These are phyloP conservation scores for Zea luxurians DNA, from an alignment of 176 grass and related monocot genomes.

Conservation along the genomic window DNA sequence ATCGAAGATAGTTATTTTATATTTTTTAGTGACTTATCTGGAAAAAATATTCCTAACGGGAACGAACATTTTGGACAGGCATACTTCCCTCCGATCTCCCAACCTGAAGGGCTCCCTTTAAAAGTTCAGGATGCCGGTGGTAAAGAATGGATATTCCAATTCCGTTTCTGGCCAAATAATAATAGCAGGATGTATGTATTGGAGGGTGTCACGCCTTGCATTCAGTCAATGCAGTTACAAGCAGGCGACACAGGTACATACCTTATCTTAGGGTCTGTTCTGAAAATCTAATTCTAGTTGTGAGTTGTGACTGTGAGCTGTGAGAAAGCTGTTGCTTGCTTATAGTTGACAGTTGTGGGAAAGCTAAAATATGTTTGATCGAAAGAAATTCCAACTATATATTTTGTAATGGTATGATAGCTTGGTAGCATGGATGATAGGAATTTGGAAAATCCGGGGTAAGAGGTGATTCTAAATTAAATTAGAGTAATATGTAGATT, in stretches of 20 bases:
- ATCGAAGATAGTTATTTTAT: slow-evolving; percentile 1
- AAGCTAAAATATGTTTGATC: too few species aligned
- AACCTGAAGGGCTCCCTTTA: slow-evolving; percentile 93
- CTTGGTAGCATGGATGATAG: too few species aligned
- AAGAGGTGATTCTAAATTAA: too few species aligned
- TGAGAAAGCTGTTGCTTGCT: too few species aligned
- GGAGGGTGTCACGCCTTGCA: slow-evolving; percentile 97
- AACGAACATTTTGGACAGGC: slow-evolving; percentile 53
- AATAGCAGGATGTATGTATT: slow-evolving; percentile 99
- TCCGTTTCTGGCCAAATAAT: slow-evolving; percentile 99
- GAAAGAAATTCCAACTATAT: too few species aligned
- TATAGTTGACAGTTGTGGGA: too few species aligned
- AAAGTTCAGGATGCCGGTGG: slow-evolving; percentile 92
- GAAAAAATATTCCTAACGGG: not conserved
- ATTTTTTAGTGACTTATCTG: not conserved
- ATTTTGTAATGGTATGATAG: too few species aligned
- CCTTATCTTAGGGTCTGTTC: not conserved
- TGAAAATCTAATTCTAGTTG: too few species aligned
- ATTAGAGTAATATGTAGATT: too few species aligned
- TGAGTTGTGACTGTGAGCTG: too few species aligned
- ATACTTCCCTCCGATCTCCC: slow-evolving; percentile 91
- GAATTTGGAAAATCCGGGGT: too few species aligned
- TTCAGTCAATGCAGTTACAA: slow-evolving; percentile 97
- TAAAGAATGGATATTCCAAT: slow-evolving; percentile 98
- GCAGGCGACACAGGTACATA: slow-evolving; percentile 90